Evolutionary conservation across 106 monocot species (phyloP).

Genomic region (Dioscorea zingiberensis): DNA sequence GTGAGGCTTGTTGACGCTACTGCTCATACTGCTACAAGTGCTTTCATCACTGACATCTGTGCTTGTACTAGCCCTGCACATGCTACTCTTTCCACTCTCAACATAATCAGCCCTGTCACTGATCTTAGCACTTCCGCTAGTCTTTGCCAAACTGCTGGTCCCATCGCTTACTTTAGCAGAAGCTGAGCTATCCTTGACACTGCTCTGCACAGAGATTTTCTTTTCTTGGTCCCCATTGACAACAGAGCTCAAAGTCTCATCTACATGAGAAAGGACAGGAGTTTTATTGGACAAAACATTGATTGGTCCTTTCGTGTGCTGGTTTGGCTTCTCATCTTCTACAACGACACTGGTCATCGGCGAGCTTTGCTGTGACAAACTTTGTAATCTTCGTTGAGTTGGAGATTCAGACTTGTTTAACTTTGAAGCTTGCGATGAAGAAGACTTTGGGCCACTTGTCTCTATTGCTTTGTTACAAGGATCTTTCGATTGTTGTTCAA

Average conservation of each 20-base stretch:
- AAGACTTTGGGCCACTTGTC: slow-evolving; percentile 3
- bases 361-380: neutral
- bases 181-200: slow-evolving; percentile 16
- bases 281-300: slow-evolving; percentile 2
- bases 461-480: slow-evolving; percentile 9
- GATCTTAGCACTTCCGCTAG: slow-evolving; percentile 16
- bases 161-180: slow-evolving; percentile 25
- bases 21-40: slow-evolving; percentile 20
- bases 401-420: slow-evolving; percentile 4
- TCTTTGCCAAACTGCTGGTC: slow-evolving; percentile 13
- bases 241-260: slow-evolving; percentile 4
- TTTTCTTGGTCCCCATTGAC: slow-evolving; percentile 22
- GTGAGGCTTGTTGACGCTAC: slow-evolving; percentile 25
- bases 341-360: neutral
- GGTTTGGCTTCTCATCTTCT: slow-evolving; percentile 1
- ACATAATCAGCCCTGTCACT: slow-evolving; percentile 11
- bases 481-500: slow-evolving; percentile 3
- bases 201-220: slow-evolving; percentile 16
- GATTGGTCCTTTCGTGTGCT: neutral
- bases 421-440: slow-evolving; percentile 5
- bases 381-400: slow-evolving; percentile 1
- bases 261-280: neutral
- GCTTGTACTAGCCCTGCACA: slow-evolving; percentile 22
- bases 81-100: slow-evolving; percentile 15
- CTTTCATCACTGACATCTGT: slow-evolving; percentile 27